Conservation (phyloP, 345 rosid genomes). For the Melaleuca alternifolia region DNA sequence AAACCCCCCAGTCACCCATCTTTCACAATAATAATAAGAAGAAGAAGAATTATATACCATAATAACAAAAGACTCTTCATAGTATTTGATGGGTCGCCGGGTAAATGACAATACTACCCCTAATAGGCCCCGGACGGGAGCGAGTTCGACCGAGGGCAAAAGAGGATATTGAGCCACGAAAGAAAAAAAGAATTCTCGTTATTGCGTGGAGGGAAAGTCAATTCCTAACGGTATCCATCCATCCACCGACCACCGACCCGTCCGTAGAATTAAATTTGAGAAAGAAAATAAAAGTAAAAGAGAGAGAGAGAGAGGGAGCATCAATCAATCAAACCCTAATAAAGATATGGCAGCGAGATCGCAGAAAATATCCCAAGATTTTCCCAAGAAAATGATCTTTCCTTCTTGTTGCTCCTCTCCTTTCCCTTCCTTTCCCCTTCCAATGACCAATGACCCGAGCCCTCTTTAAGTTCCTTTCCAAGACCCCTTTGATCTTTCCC, state of each 20-base stretch:
- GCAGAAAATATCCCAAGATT: background rate
- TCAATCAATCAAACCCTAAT: background rate
- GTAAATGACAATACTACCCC: background rate
- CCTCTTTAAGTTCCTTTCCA: background rate
- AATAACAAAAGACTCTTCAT: background rate
- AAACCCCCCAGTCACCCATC: no score
- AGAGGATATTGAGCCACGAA: background rate
- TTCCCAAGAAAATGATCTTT: background rate
- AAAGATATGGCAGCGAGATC: background rate
- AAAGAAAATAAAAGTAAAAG: background rate
- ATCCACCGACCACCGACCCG: slow-evolving; percentile 92
- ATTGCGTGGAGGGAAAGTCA: slow-evolving; percentile 60
- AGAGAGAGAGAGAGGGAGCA: background rate
- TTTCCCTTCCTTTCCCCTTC: background rate
- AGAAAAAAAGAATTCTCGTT: slow-evolving; percentile 2
- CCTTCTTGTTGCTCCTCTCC: no score
- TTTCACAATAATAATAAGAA: background rate
- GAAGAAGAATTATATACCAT: background rate
- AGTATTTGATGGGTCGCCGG: background rate
- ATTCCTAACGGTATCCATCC: slow-evolving; percentile 73
- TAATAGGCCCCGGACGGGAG: background rate
- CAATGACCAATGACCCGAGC: background rate
- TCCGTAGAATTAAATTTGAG: background rate
- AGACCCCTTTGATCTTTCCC: background rate
- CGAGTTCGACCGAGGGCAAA: background rate